Conservation (phyloP, 164 flowering plant species). For the grape (Vitis vinifera) region ASM3070453v1 NC_081812.1:714001-714500, state of each 20-base stretch:
- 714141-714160: conserved; percentile 90
- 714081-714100: background rate
- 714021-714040: background rate
- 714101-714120: background rate
- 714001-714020: background rate
- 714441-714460: conserved; percentile 1
- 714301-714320: conserved; percentile 29
- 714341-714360: conserved; percentile 34
- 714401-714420: background rate
- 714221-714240: conserved; percentile 96
- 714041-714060: background rate
- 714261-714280: conserved; percentile 87
- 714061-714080: background rate
- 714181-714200: conserved; percentile 80
- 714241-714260: conserved; percentile 91
- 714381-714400: conserved; percentile 12
- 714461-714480: background rate
- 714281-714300: conserved; percentile 69
- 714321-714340: conserved; percentile 37
- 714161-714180: conserved; percentile 91
- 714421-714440: conserved; percentile 2
- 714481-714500: conserved; percentile 16
- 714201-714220: conserved; percentile 87
- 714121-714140: conserved; percentile 93
- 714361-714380: conserved; percentile 11